Evolutionary conservation across 2,329 filamentous ascomycete species (phyloP).

Genomic region (Rasamsonia emersonii): DNA sequence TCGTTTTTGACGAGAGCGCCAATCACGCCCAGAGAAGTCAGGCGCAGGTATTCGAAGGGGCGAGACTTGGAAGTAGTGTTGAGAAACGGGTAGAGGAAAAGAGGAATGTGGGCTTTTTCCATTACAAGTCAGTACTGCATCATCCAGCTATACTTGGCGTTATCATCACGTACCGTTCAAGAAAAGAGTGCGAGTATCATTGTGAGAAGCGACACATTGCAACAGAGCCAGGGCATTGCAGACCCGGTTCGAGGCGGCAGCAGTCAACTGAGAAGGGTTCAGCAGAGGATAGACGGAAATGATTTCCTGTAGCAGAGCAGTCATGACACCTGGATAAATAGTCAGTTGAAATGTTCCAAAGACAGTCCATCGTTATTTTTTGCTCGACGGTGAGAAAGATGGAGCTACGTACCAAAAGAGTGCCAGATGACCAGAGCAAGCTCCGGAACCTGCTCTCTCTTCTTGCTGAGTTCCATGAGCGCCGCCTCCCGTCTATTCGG

Average conservation of each 20-base stretch:
- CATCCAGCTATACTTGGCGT: neutral
- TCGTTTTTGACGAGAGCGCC: slow-evolving; percentile 98
- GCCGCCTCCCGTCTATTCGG: slow-evolving; percentile 81
- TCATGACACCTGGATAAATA: slow-evolving; percentile 76
- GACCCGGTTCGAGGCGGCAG: slow-evolving; percentile 92
- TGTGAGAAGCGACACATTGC: slow-evolving; percentile 95
- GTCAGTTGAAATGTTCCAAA: too few relatives aligned
- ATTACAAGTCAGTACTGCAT: neutral
- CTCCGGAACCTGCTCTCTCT: slow-evolving; percentile 95
- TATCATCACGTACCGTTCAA: slow-evolving; percentile 60
- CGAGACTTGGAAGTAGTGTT: slow-evolving; percentile 98
- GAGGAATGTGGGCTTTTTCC: slow-evolving; percentile 75
- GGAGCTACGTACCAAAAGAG: slow-evolving; percentile 72
- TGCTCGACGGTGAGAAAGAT: too few relatives aligned
- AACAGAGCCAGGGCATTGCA: slow-evolving; percentile 94
- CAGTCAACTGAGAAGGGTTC: slow-evolving; percentile 93
- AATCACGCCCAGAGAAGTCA: slow-evolving; percentile 93
- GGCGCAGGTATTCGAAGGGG: slow-evolving; percentile 91
- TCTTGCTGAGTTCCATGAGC: slow-evolving; percentile 93
- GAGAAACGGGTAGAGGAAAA: slow-evolving; percentile 95
- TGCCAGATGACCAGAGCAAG: slow-evolving; percentile 95
- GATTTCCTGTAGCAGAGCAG: slow-evolving; percentile 91
- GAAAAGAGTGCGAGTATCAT: slow-evolving; percentile 89
- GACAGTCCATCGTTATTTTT: slow-evolving; percentile 10
- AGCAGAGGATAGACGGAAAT: slow-evolving; percentile 96